Base-by-base conservation (phyloP, 768 basidiomycete genomes). In the Pholiota conissans region DNA sequence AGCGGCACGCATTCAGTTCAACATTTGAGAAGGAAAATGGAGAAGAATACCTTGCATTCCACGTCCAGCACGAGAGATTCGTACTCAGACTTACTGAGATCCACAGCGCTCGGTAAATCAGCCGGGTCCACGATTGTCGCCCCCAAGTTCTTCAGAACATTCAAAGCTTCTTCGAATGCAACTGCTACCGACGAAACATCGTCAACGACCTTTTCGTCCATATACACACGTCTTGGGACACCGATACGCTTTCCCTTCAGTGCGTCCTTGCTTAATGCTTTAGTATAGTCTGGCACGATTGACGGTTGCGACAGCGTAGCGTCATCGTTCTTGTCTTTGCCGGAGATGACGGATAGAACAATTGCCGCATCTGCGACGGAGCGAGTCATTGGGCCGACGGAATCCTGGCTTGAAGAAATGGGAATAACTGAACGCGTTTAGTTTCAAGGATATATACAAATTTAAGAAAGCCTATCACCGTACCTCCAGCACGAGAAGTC, bases 121-220 rank as follows among this genome's bases (percentile, higher is more conserved):
- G 84, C 82, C 0, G 86, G 84, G 63, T 89, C 86, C 4, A 88
- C 75, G 3, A 89, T 72, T 0, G 79, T 76, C 0, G 80, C 80
- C 1, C 82, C 81, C 2, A 82, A 70, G 3, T 56, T 58, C 29
- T 69, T 65, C 14, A 83, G 67, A 0, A 70, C 71, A 16, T 63
- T 39, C 40, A 82, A 61, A 0, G 78, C 77, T 29, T 69, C 34
- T 34, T 79, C 73, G 53, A 81, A 81, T 1, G 71, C 78, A 1
- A 73, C 61, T 18, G 61, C 63, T 13, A 81, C 66, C 6, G 69
- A 73, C 0, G 70, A 69, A 48, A 76, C 69, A 28, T 70, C 67
- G 2, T 71, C 69, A 47, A 67, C 69, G 26, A 73, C 63, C 10
- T 61, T 67, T 37, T 69, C 63, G 49, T 76, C 70, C 35, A 73